Conservation (phyloP, 768 basidiomycete genomes). For the Rhodotorula sphaerocarpa region DNA sequence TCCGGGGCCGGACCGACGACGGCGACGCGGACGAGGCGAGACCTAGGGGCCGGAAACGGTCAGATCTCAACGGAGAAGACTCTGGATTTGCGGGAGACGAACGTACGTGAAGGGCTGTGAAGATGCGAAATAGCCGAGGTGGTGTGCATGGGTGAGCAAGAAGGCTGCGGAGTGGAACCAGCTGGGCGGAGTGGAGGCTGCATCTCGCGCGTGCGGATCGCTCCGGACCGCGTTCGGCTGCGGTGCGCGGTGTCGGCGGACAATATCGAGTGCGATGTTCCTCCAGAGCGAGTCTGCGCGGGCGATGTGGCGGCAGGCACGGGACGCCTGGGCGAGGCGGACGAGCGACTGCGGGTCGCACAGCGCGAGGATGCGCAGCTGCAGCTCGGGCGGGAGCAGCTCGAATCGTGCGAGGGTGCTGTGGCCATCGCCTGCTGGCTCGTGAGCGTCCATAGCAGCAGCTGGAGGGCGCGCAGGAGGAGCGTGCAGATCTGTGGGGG, state of each 20-base stretch:
- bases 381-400: conserved; percentile 21
- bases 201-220: no score
- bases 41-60: conserved; percentile 1
- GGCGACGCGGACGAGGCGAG: conserved; percentile 18
- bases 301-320: background rate
- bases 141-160: background rate
- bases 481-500: no score
- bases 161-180: conserved; percentile 12
- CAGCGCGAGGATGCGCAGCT: conserved; percentile 6
- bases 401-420: background rate
- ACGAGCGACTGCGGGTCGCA: conserved; percentile 19
- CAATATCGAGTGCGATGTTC: background rate
- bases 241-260: background rate
- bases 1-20: background rate
- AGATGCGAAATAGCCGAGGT: conserved; percentile 21
- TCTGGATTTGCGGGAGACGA: background rate
- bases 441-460: background rate
- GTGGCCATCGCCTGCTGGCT: no score
- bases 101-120: conserved; percentile 23
- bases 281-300: conserved; percentile 9
- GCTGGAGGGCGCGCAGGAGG: no score
- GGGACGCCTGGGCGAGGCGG: conserved; percentile 1
- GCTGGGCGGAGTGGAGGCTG: background rate
- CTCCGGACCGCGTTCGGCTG: background rate
- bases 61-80: background rate